Evolutionary conservation across 768 basidiomycete species (phyloP), one percentile per base, ranked within the genome.

Genomic region (Russula abietina): DNA sequence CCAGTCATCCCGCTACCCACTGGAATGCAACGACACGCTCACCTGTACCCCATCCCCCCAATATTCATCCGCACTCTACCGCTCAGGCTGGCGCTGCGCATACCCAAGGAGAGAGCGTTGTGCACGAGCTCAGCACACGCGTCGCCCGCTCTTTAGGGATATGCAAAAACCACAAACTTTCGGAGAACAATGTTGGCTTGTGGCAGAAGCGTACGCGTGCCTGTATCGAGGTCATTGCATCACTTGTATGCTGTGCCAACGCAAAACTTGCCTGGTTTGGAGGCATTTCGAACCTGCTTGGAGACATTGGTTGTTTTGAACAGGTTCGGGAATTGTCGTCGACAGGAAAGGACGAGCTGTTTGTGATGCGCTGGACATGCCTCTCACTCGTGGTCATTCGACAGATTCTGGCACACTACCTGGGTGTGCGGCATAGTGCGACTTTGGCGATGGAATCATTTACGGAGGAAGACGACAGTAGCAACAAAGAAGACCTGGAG

Each of bases 131-230:
- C 19, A 58, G 65, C 52, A 38, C 19, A 10, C 60, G 65, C 19
- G 48, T 55, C 19, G 17, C 16, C 8, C 54, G 41, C 17, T 19
- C 41, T 30, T 11, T 36, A 17, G 54, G 19, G 10, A 55, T 39
- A 2, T 55, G 54, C 54, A 55, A 41, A 6, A 28, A 26, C 17
- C 38, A 14, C n/a, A 22, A 52, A 1, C 45, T 58, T n/a, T 57
- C 59, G 14, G 33, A 19, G 7, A 58, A 10, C n/a, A 58, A 16
- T 16, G 46, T 59, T 7, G 53, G 46, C 1, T 36, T 46, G 4
- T 61, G 60, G 39, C 60, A 60, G 38, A 58, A 45, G 51, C 65
- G 65, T 6, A 53, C 60, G 4, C 60, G 65, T 28, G 60, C 60
- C n/a, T 65, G 65, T 41, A 33, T 62, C 30, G 53, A 65, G 33